phyloP scores from a whole-genome alignment of 345 rosid species.

The Eucalyptus cloeziana region DNA sequence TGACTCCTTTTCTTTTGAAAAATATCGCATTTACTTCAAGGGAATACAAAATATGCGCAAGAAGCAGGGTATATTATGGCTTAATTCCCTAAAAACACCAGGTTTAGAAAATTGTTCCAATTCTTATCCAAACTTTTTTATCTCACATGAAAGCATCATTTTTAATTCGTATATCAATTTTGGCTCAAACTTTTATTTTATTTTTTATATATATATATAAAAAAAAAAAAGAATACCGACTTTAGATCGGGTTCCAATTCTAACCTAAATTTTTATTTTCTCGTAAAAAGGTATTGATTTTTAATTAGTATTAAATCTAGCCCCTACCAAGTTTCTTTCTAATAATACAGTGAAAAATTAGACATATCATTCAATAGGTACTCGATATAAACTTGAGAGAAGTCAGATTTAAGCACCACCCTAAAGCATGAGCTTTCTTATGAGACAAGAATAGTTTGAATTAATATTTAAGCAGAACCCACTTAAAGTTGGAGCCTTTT shows the following conservation, averaged over 20 bases:
- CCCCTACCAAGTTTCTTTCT: not conserved
- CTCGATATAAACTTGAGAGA: not conserved
- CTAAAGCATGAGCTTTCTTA: not conserved
- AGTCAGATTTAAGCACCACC: not conserved
- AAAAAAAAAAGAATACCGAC: not conserved
- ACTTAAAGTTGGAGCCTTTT: not conserved
- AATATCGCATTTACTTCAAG: not conserved
- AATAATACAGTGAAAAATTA: not conserved
- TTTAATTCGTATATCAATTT: not conserved
- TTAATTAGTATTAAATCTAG: not conserved
- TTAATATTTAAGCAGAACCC: not conserved
- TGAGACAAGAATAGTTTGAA: not conserved
- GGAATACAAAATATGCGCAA: not conserved
- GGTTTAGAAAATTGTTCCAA: not conserved
- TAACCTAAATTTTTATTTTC: not conserved
- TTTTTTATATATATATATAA: not conserved
- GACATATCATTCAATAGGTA: not conserved
- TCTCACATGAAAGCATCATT: not conserved
- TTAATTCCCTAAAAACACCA: not conserved
- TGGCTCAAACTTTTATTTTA: not conserved
- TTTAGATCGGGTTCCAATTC: not conserved
- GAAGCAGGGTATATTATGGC: not conserved
- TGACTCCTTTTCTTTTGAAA: not conserved
- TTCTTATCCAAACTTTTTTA: not conserved
- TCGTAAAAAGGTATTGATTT: accelerated